Conservation (phyloP, 208 protist species). For the Eutreptiella sp. region DNA sequence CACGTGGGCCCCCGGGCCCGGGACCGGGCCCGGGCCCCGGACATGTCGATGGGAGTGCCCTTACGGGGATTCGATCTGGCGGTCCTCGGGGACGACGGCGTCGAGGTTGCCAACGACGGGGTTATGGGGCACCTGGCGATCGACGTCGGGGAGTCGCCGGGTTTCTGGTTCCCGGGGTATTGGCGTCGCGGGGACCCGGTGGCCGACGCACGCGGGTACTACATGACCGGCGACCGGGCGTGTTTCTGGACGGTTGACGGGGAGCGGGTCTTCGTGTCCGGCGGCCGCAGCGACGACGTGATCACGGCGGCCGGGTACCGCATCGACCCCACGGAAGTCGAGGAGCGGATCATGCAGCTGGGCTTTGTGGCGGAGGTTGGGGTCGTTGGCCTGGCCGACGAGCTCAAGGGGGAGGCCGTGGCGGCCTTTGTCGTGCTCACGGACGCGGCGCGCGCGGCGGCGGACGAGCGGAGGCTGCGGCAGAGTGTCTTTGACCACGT, state of each 20-base stretch:
- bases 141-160: background rate
- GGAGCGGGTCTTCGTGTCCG: background rate
- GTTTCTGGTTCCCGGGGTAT: conserved; percentile 4
- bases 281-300: conserved; percentile 4
- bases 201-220: background rate
- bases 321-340: conserved; percentile 7
- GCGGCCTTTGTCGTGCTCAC: conserved; percentile 13
- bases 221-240: conserved; percentile 5
- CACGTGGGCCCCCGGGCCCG: too few species aligned
- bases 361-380: background rate
- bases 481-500: too few species aligned
- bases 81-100: background rate
- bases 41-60: background rate
- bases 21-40: too few species aligned
- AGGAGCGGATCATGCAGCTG: conserved; percentile 10
- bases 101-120: background rate
- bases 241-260: background rate
- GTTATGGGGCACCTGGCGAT: background rate
- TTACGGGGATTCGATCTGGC: conserved; percentile 7
- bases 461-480: background rate
- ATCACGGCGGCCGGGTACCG: background rate
- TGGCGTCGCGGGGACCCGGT: background rate
- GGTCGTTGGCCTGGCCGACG: background rate
- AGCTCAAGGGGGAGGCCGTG: background rate
- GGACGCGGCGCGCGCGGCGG: background rate